Conservation (phyloP, 768 basidiomycete species). For the Suillus alpinus region DNA sequence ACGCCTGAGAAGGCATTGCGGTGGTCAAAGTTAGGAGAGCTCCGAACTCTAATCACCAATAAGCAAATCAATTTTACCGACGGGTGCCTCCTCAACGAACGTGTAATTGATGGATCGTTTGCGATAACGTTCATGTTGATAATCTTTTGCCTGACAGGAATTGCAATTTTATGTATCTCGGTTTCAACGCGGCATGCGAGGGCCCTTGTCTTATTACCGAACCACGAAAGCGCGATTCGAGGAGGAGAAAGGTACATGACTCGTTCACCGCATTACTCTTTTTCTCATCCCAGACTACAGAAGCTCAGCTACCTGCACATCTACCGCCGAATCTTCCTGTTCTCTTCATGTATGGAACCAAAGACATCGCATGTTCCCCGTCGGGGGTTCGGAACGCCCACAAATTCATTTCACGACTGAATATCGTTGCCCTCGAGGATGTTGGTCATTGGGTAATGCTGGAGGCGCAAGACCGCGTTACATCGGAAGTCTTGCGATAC, state of each 20-base stretch:
- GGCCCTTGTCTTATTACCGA: slow-evolving; percentile 78
- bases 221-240: slow-evolving; percentile 59
- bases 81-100: slow-evolving; percentile 17
- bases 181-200: slow-evolving; percentile 53
- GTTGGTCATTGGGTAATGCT: slow-evolving; percentile 71
- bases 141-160: slow-evolving; percentile 40
- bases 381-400: slow-evolving; percentile 40
- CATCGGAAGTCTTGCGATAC: slow-evolving; percentile 47
- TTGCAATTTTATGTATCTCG: slow-evolving; percentile 47
- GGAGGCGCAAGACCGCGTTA: slow-evolving; percentile 56
- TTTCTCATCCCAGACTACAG: slow-evolving; percentile 24
- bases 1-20: background rate
- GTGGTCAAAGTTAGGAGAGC: background rate
- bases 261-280: background rate
- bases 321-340: slow-evolving; percentile 52
- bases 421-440: slow-evolving; percentile 51
- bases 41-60: slow-evolving; percentile 8
- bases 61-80: slow-evolving; percentile 3
- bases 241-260: slow-evolving; percentile 50
- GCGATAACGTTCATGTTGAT: background rate
- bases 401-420: slow-evolving; percentile 50
- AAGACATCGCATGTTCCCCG: slow-evolving; percentile 47
- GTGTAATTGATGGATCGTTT: slow-evolving; percentile 10
- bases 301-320: slow-evolving; percentile 40
- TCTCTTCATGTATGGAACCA: slow-evolving; percentile 58